These are phyloP conservation scores for Ulota crispa DNA, from an alignment of 225 moss, liverwort and hornwort species.

Conservation along the genomic window DNA sequence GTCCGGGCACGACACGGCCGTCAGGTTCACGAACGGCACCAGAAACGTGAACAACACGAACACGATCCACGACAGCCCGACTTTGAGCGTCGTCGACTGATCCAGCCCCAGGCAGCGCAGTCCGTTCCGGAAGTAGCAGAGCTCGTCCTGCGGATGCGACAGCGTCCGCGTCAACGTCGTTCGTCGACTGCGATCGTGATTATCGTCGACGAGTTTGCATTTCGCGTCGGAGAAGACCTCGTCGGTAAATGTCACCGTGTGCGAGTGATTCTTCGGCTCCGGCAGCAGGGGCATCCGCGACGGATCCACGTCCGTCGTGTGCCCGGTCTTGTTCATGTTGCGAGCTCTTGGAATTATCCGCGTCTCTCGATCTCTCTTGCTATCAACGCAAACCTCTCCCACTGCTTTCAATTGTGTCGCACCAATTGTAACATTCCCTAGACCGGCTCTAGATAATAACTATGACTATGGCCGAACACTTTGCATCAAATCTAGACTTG, in stretches of 20 bases:
- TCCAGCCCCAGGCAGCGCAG: conserved; percentile 73
- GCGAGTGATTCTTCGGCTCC: neutral
- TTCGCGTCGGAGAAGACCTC: neutral
- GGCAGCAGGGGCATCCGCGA: conserved; percentile 29
- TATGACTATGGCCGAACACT: neutral
- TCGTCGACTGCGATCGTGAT: neutral
- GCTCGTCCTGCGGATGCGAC: conserved; percentile 56
- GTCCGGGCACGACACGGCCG: conserved; percentile 66
- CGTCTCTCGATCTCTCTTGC: neutral
- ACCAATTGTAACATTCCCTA: neutral
- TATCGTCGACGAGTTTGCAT: neutral
- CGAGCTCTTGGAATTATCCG: neutral
- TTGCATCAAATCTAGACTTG: too few relatives aligned
- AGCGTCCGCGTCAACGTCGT: conserved; percentile 2
- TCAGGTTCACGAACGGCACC: conserved; percentile 58
- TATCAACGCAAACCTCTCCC: neutral
- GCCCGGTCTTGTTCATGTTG: conserved; percentile 8
- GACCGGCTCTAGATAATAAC: neutral
- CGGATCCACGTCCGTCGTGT: neutral
- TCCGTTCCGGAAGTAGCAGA: conserved; percentile 65
- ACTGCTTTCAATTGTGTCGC: neutral
- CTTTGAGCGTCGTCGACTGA: conserved; percentile 59
- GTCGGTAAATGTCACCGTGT: conserved; percentile 20
- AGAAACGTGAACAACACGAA: conserved; percentile 60
- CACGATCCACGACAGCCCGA: conserved; percentile 62